Evolutionary conservation across 2,329 filamentous ascomycete genomes (phyloP).

Genomic region (Verticillium klebahnii): DNA sequence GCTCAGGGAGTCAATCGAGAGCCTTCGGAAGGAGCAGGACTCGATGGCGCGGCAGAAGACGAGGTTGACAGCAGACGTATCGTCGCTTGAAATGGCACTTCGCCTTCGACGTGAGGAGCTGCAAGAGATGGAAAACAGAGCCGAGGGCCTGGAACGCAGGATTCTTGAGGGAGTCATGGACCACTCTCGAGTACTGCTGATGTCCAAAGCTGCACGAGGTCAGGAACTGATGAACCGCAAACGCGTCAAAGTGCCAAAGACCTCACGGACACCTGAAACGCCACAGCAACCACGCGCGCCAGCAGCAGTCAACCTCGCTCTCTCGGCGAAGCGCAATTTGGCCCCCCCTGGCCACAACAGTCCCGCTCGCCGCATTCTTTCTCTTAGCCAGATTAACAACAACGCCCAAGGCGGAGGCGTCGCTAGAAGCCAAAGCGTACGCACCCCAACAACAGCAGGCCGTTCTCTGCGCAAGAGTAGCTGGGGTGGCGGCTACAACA

Average conservation of each 20-base stretch:
- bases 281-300: constrained; percentile 10
- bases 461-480: constrained; percentile 60
- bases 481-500: constrained; percentile 54
- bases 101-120: constrained; percentile 87
- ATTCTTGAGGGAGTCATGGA: constrained; percentile 96
- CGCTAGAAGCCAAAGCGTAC: constrained; percentile 74
- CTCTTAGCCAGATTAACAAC: constrained; percentile 82
- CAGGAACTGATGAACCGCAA: constrained; percentile 56
- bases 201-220: constrained; percentile 57
- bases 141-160: constrained; percentile 82
- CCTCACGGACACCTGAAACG: constrained; percentile 15
- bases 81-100: constrained; percentile 85
- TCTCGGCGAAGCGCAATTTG: constrained; percentile 46
- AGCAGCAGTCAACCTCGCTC: constrained; percentile 47
- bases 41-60: constrained; percentile 73
- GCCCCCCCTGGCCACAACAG: constrained; percentile 42
- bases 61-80: constrained; percentile 77
- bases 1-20: constrained; percentile 50
- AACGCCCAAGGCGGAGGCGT: constrained; percentile 63
- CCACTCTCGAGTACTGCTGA: constrained; percentile 85
- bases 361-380: constrained; percentile 76
- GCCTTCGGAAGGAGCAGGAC: constrained; percentile 66
- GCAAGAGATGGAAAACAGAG: constrained; percentile 82
- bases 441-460: constrained; percentile 45
- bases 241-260: constrained; percentile 43